These are phyloP conservation scores for Bisporella sp. DNA, from an alignment of 2,329 filamentous ascomycete genomes.

Conservation along the genomic window DNA sequence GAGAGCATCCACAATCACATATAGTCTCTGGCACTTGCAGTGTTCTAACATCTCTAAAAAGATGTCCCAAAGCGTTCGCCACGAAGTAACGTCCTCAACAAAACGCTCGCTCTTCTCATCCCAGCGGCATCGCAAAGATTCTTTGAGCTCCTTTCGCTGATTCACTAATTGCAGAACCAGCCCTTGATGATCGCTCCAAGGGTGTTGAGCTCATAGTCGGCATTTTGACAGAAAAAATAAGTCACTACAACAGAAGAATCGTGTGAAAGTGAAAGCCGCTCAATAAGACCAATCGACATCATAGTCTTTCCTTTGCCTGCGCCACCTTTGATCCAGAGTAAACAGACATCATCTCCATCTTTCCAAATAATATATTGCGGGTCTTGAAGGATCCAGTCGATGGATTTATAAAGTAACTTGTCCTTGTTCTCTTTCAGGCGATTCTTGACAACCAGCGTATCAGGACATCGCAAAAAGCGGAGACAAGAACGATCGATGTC, in stretches of 20 bases:
- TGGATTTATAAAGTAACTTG: slow-evolving; percentile 9
- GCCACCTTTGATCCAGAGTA: slow-evolving; percentile 31
- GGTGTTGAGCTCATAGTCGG: slow-evolving; percentile 8
- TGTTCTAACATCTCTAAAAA: neutral
- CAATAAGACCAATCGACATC: slow-evolving; percentile 20
- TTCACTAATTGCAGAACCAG: slow-evolving; percentile 32
- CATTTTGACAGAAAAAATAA: slow-evolving; percentile 10
- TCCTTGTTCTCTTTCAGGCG: slow-evolving; percentile 13
- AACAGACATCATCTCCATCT: slow-evolving; percentile 8
- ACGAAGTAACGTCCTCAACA: slow-evolving; percentile 2
- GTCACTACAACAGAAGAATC: slow-evolving; percentile 22
- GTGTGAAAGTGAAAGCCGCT: slow-evolving; percentile 11
- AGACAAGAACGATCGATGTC: slow-evolving; percentile 10
- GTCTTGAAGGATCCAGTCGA: slow-evolving; percentile 21
- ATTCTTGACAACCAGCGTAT: slow-evolving; percentile 13
- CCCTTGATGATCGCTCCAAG: slow-evolving; percentile 32
- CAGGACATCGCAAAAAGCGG: slow-evolving; percentile 10
- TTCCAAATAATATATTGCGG: slow-evolving; percentile 20
- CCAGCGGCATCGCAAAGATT: slow-evolving; percentile 12
- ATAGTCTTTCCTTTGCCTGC: slow-evolving; percentile 33
- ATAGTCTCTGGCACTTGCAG: slow-evolving; percentile 5
- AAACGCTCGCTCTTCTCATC: slow-evolving; percentile 1
- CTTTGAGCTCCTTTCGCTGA: slow-evolving; percentile 1
- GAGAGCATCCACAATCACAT: slow-evolving; percentile 13
- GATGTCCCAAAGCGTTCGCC: slow-evolving; percentile 5